Evolutionary conservation across 2,329 filamentous ascomycete genomes (phyloP).

Genomic region (Chaetomium strumarium): DNA sequence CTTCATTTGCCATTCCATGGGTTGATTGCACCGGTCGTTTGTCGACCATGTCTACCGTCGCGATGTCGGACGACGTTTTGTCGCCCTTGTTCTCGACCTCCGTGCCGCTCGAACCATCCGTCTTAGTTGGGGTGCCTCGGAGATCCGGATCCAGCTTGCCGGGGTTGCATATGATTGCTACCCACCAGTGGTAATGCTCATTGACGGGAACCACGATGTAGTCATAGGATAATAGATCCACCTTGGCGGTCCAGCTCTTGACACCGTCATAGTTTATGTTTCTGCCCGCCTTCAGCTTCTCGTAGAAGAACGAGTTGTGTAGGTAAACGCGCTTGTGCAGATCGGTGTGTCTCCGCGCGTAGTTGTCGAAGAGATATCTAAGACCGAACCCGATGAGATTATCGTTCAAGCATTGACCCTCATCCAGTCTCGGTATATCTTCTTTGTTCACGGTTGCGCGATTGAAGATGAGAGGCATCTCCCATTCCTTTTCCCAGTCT

Average conservation of each 20-base stretch:
- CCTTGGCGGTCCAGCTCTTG: slow-evolving; percentile 77
- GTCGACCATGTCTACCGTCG: slow-evolving; percentile 15
- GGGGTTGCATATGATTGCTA: slow-evolving; percentile 91
- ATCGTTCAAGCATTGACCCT: slow-evolving; percentile 86
- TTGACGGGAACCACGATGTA: slow-evolving; percentile 92
- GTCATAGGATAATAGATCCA: slow-evolving; percentile 79
- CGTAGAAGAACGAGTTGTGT: slow-evolving; percentile 91
- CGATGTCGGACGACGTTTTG: slow-evolving; percentile 11
- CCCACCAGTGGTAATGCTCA: slow-evolving; percentile 82
- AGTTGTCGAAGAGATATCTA: slow-evolving; percentile 59
- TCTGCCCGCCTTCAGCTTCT: slow-evolving; percentile 59
- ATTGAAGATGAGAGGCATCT: slow-evolving; percentile 57
- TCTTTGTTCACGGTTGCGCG: slow-evolving; percentile 61
- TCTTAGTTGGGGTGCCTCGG: neutral
- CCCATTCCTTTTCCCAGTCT: slow-evolving; percentile 49
- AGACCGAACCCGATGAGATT: slow-evolving; percentile 87
- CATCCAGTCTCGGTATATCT: slow-evolving; percentile 74
- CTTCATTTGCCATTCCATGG: neutral
- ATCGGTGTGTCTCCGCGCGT: slow-evolving; percentile 50
- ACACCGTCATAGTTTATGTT: slow-evolving; percentile 82
- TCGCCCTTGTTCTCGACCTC: neutral
- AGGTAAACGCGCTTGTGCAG: slow-evolving; percentile 67
- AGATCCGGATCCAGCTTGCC: slow-evolving; percentile 48
- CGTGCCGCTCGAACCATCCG: neutral
- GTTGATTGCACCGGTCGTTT: neutral